These are phyloP conservation scores for Lolium perenne DNA, from an alignment of 176 grass and related monocot species.

Conservation along the genomic window DNA sequence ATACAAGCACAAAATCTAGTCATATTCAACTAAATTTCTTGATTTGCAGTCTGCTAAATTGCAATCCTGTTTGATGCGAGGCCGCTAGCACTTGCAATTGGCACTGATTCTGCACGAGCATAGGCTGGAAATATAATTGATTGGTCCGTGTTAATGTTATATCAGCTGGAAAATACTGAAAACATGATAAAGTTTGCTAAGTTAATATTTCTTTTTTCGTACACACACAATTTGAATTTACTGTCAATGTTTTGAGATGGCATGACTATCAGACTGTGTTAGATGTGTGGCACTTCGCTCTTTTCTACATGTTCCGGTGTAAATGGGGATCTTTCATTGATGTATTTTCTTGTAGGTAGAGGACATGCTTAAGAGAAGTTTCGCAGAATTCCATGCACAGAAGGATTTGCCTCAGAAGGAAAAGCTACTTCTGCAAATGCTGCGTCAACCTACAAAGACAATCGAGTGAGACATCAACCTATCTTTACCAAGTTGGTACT, in stretches of 20 bases:
- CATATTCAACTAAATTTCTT: slow-evolving; percentile 1
- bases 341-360: slow-evolving; percentile 68
- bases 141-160: not conserved
- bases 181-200: slow-evolving; percentile 23
- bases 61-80: slow-evolving; percentile 9
- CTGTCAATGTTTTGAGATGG: slow-evolving; percentile 23
- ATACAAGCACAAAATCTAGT: not conserved
- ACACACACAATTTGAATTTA: not conserved
- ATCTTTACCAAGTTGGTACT: slow-evolving; percentile 31
- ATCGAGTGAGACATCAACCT: slow-evolving; percentile 68
- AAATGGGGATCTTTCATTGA: slow-evolving; percentile 25
- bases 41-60: slow-evolving; percentile 17
- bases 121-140: slow-evolving; percentile 7
- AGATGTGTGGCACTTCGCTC: slow-evolving; percentile 14
- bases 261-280: not conserved
- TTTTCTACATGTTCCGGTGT: not conserved
- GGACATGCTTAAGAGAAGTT: slow-evolving; percentile 99
- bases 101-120: slow-evolving; percentile 16
- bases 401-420: slow-evolving; percentile 98
- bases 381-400: slow-evolving; percentile 93
- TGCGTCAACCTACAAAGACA: slow-evolving; percentile 68
- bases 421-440: slow-evolving; percentile 80
- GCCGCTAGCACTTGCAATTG: not conserved
- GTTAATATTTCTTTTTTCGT: not conserved
- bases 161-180: slow-evolving; percentile 9